phyloP scores from a whole-genome alignment of 2,329 filamentous ascomycete species.

The Ophiostoma australiae region DNA sequence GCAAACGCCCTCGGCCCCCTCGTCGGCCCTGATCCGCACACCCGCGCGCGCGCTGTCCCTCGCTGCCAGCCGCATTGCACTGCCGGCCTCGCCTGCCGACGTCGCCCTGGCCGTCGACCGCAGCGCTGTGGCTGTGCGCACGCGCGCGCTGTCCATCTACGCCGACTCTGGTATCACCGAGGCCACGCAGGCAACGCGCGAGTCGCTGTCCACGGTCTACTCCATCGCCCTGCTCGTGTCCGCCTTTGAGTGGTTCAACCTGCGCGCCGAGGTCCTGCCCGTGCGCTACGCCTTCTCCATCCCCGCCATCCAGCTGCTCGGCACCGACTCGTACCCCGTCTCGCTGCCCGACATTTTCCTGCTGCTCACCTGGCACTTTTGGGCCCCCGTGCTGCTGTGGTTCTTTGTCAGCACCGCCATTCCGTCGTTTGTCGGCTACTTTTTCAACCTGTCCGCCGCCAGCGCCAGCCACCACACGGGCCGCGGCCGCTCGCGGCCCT shows the following conservation, averaged over 20 bases:
- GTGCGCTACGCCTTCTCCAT: constrained; percentile 68
- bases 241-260: constrained; percentile 62
- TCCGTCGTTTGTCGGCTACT: constrained; percentile 72
- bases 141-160: constrained; percentile 60
- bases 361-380: constrained; percentile 72
- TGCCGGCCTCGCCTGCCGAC: constrained; percentile 74
- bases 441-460: constrained; percentile 75
- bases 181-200: constrained; percentile 60
- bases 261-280: constrained; percentile 67
- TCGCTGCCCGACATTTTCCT: constrained; percentile 76
- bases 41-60: constrained; percentile 50
- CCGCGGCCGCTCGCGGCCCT: constrained; percentile 41
- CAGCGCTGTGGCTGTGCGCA: constrained; percentile 60
- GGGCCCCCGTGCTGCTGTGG: constrained; percentile 78
- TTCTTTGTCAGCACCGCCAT: constrained; percentile 63
- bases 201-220: constrained; percentile 65
- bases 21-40: constrained; percentile 45
- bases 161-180: constrained; percentile 63
- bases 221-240: constrained; percentile 66
- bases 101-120: constrained; percentile 73
- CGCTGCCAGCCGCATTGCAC: constrained; percentile 55
- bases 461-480: constrained; percentile 36
- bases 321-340: constrained; percentile 56
- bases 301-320: constrained; percentile 54
- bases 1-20: constrained; percentile 26